Conservation (phyloP, 139 green algal genomes). For the Medakamo hakoo region DNA sequence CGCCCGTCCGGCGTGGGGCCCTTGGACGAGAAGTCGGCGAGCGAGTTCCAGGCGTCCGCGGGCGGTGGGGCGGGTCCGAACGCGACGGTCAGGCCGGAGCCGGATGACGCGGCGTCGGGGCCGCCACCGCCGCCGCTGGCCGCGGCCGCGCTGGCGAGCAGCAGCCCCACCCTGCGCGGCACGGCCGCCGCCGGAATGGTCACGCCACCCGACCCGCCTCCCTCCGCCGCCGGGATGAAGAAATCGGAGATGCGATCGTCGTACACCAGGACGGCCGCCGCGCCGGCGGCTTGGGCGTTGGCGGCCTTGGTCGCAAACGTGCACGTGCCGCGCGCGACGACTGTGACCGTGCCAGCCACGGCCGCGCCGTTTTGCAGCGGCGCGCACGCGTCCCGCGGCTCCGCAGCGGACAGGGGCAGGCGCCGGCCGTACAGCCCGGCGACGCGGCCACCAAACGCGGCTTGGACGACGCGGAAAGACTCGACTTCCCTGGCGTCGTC, state of each 20-base stretch:
- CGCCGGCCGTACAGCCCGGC: slow-evolving; percentile 1
- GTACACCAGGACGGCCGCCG: slow-evolving; percentile 42
- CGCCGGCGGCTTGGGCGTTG: slow-evolving; percentile 40
- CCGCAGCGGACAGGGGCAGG: slow-evolving; percentile 7
- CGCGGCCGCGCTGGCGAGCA: slow-evolving; percentile 7
- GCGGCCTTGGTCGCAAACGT: slow-evolving; percentile 40
- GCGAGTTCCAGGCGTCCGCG: slow-evolving; percentile 9
- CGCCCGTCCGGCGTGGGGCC: slow-evolving; percentile 60
- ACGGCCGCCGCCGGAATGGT: slow-evolving; percentile 25
- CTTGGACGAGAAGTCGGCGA: slow-evolving; percentile 21
- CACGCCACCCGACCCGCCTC: slow-evolving; percentile 3
- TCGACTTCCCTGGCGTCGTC: slow-evolving; percentile 7
- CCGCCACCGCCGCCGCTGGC: no score
- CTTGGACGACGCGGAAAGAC: slow-evolving; percentile 14
- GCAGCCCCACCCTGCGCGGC: slow-evolving; percentile 15
- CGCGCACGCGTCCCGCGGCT: slow-evolving; percentile 18
- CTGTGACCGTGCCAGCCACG: slow-evolving; percentile 28
- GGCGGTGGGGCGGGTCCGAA: slow-evolving; percentile 4
- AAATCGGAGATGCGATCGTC: slow-evolving; percentile 34
- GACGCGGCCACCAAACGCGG: slow-evolving; percentile 8
- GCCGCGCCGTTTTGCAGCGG: slow-evolving; percentile 12
- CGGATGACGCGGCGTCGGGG: no score
- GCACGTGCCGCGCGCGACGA: slow-evolving; percentile 47
- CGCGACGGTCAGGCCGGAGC: slow-evolving; percentile 7
- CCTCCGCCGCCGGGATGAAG: slow-evolving; percentile 4